These are phyloP conservation scores for Stemphylium beticola DNA, from an alignment of 2,329 filamentous ascomycete species.

Conservation along the genomic window DNA sequence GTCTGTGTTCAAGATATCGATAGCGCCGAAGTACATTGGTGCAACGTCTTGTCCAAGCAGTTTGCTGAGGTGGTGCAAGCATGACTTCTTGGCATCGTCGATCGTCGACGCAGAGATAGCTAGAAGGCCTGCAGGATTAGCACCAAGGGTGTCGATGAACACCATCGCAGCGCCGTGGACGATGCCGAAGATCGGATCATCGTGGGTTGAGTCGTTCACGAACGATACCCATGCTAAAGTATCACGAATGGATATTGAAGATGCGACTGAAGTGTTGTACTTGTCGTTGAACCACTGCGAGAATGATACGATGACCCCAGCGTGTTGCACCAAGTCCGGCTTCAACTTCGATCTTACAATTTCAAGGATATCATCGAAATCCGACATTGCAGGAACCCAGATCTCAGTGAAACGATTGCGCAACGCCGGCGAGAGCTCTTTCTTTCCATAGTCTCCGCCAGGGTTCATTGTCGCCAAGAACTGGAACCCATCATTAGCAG, in stretches of 20 bases:
- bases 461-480: slow-evolving; percentile 99
- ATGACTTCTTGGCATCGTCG: slow-evolving; percentile 72
- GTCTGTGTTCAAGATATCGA: slow-evolving; percentile 63
- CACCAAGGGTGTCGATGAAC: slow-evolving; percentile 92
- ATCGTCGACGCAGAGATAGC: slow-evolving; percentile 74
- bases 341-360: slow-evolving; percentile 81
- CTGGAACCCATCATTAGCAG: slow-evolving; percentile 80
- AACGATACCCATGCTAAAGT: slow-evolving; percentile 94
- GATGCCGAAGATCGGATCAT: slow-evolving; percentile 59
- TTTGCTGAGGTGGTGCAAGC: slow-evolving; percentile 72
- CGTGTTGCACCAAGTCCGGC: slow-evolving; percentile 61
- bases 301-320: slow-evolving; percentile 79
- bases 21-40: slow-evolving; percentile 68
- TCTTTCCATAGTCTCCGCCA: slow-evolving; percentile 97
- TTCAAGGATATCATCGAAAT: slow-evolving; percentile 82
- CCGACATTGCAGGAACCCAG: slow-evolving; percentile 90
- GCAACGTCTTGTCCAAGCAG: slow-evolving; percentile 70
- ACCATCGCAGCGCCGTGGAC: slow-evolving; percentile 93
- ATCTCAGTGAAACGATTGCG: slow-evolving; percentile 98
- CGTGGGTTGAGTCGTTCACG: slow-evolving; percentile 70
- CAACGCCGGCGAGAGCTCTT: slow-evolving; percentile 91
- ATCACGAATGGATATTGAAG: slow-evolving; percentile 87
- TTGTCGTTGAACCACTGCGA: slow-evolving; percentile 89
- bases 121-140: slow-evolving; percentile 88
- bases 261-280: slow-evolving; percentile 76